Evolutionary conservation across 768 basidiomycete genomes (phyloP), one percentile per base, ranked within the genome.

Genomic region (Hygrophoropsis aurantiaca): DNA sequence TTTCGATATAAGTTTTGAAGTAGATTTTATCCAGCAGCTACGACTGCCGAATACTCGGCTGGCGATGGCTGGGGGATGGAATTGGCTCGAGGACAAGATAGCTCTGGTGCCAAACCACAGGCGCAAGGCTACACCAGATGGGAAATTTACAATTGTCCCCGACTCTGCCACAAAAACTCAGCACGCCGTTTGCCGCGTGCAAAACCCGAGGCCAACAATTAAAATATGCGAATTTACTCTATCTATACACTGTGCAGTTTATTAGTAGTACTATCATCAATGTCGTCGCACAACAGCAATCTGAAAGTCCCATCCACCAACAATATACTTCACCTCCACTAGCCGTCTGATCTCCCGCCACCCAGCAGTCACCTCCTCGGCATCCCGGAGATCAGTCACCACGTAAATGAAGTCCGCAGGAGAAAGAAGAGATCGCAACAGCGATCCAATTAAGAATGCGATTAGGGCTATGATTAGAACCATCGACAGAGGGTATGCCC

Each of bases 381-480:
- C 76, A 50, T 81, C 79, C 60, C 66, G 61, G 51, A 76, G 52
- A 55, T 84, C 81, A 53, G 72, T 74, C 56, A 79, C 85, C 35
- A 90, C 81, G 62, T 92, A 85, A 36, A 94, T 83, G 70, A 93
- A 94, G 67, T 97, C 95, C 13, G 87, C 90, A 36, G 95, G 90
- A 5, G 86, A 88, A 32, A 97, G 72, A 51, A 98, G 74, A 15
- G 90, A 92, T 46, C 95, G 81, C 51, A 97, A 70, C 46, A 98
- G 72, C 21, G 92, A 94, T 47, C 95, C 95, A 58, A 97, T 79
- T 58, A 98, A 71, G 67, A 98, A 94, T 21, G 88, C 86, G 57
- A 97, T 88, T 52, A 98, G 66, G 32, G 84, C 92, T 32, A 87
- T 80, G 50, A 92, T 71, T 56, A 97, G 59, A 49, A 95, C 66